phyloP scores from a whole-genome alignment of 192 early-diverging fungal genomes.

The Entomortierella lignicola region DNA sequence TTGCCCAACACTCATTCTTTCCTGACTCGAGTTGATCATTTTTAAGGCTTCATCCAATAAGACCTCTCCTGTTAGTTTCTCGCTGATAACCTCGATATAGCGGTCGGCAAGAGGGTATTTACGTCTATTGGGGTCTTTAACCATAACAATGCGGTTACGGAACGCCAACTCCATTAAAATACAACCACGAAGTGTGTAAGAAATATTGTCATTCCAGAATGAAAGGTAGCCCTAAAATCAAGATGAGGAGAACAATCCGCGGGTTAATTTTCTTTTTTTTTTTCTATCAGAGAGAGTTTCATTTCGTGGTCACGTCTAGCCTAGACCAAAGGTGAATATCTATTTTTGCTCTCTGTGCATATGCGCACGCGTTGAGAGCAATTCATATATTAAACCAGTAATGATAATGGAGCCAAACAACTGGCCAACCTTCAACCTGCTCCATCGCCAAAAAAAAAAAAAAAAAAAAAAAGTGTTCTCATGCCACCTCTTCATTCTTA shows the following conservation, averaged over 20 bases:
- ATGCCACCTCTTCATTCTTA: too few relatives aligned
- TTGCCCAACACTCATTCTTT: conserved; percentile 82
- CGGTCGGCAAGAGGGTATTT: conserved; percentile 83
- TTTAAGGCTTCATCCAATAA: conserved; percentile 94
- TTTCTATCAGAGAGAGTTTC: neutral
- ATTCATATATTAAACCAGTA: too few relatives aligned
- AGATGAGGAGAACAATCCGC: neutral
- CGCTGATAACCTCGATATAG: conserved; percentile 85
- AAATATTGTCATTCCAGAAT: conserved; percentile 99
- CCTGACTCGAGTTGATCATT: conserved; percentile 86
- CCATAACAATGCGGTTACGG: conserved; percentile 86
- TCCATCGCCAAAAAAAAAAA: neutral
- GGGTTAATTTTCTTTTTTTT: neutral
- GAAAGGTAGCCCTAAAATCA: conserved; percentile 88
- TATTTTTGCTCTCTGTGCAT: too few relatives aligned
- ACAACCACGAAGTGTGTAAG: conserved; percentile 93
- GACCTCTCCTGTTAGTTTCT: conserved; percentile 90
- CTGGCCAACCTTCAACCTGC: neutral
- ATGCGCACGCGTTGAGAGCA: too few relatives aligned
- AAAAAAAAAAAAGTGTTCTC: too few relatives aligned
- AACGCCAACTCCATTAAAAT: conserved; percentile 98
- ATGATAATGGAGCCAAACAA: too few relatives aligned
- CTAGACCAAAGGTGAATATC: too few relatives aligned
- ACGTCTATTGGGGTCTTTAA: conserved; percentile 85
- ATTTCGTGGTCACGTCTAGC: too few relatives aligned